Evolutionary conservation across 352 stramenopile genomes (phyloP), one percentile per base, ranked within the genome.

Genomic region (Phytophthora nicotianae): DNA sequence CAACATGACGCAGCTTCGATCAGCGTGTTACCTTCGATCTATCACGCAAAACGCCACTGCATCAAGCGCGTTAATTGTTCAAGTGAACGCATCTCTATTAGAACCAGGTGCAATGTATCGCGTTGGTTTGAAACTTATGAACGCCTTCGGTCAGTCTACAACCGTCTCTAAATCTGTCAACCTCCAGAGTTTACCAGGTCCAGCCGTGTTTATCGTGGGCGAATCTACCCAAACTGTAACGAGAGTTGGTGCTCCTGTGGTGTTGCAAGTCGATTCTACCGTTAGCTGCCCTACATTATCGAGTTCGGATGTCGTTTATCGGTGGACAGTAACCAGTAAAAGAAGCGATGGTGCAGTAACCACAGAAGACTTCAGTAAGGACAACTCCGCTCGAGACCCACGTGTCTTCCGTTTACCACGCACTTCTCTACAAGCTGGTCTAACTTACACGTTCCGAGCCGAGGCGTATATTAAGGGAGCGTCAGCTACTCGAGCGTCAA

Each of bases 361-460:
- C 3, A 57, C 41, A 13, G 64, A 81, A 24, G 62, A 82, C 17
- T 61, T 89, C 17, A 84, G 71, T 21, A 61, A 70, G 9, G 72
- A 64, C 21, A 90, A 91, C 46, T 72, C 65, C 0, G 84, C 82
- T n/a, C 74, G 77, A 41, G 79, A 91, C 37, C 81, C 84, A 4
- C 77, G 81, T 11, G 62, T 83, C 5, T 93, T 90, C 42, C 77
- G 70, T 14, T 48, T 91, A 0, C 46, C 71, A 0, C 65, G 77
- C 2, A 67, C 75, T 4, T 47, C 61, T 8, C 53, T 93, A 0
- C 53, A 72, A 16, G 62, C 66, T 5, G 74, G 70, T 2, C 65
- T 62, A n/a, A 78, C 70, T 2, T 91, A 91, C 43, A 75, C 64
- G n/a, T 87, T 93, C 45, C 69, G 59, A 17, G 58, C 77, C 20